Base-by-base conservation (phyloP, 192 early-diverging fungal species). In the Coemansia sp. region DNA sequence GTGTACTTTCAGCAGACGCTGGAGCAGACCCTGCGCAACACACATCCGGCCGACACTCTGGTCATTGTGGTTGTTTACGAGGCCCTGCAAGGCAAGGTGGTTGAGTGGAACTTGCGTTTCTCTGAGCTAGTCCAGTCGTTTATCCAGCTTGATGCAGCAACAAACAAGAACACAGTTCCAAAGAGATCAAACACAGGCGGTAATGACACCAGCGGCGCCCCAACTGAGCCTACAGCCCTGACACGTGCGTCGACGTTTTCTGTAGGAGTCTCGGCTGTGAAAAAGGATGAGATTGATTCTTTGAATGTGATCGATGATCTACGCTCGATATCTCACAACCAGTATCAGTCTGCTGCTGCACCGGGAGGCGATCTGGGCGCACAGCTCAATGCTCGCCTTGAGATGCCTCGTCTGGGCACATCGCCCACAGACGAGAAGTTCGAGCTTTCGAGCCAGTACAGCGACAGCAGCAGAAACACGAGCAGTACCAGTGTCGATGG, bases 21-120 rank as follows among this genome's bases (percentile, higher is more conserved):
- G 1, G 92, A 95, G 64, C 94, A 96, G 65, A 90, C 91, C 0
- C 89, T 91, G 67, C 87, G 92, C 59, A 90, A 88, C 71, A 93
- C 89, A 8, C 80, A 85, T 13, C 84, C 90, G 3, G 88, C 86
- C 11, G 97, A 99, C 71, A 91, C 88, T 0, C 65, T 97, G 39
- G 89, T 94, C 2, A 72, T 97, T 26, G 95, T 92, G 61, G 83
- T 86, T 37, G 93, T 94, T 10, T 84, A 92, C 9, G 87, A 89
- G 61, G 86, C 84, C 11, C 65, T 99, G 26, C 89, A 93, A 66
- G 89, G 89, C 54, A 93, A 93, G 44, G 90, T 96, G 3, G 73
- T 84, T 5, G 77, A 84, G 48, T 99, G 95, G 95, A 92, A 98
- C 62, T 65, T 85, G 62, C 92, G 93, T 23, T 97, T 97, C 66